phyloP scores from a whole-genome alignment of 2,329 filamentous ascomycete species.

The Aspergillus latus region DNA sequence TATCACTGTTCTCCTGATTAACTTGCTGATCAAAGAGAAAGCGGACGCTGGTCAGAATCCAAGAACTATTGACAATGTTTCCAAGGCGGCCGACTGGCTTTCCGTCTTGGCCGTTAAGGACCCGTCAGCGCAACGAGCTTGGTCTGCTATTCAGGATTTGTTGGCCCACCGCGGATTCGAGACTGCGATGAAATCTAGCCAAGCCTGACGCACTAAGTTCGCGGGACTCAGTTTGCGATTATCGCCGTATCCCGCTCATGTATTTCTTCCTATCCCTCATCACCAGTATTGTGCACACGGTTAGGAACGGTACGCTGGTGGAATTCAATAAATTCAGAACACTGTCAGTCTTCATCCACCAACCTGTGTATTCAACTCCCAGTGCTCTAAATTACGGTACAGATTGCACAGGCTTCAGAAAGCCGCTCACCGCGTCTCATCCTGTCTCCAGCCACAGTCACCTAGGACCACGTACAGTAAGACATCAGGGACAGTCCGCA shows the following conservation, averaged over 20 bases:
- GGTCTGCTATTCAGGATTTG: conserved; percentile 7
- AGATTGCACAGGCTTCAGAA: background rate
- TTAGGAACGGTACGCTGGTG: conserved; percentile 1
- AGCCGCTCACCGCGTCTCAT: background rate
- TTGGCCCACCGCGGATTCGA: conserved; percentile 4
- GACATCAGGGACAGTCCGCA: background rate
- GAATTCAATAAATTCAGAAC: conserved; percentile 1
- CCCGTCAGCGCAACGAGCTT: conserved; percentile 10
- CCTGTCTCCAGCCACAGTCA: background rate
- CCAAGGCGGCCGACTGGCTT: conserved; percentile 12
- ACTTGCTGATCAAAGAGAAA: conserved; percentile 7
- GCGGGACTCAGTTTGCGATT: background rate
- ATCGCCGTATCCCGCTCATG: background rate
- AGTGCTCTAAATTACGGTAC: conserved; percentile 5
- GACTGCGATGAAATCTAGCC: conserved; percentile 1
- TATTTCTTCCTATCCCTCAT: conserved; percentile 1
- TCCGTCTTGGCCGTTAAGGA: conserved; percentile 2
- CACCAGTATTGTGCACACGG: background rate
- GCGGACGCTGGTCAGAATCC: background rate
- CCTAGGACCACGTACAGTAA: background rate
- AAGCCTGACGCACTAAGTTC: conserved; percentile 2
- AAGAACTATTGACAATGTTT: conserved; percentile 1
- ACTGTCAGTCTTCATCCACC: conserved; percentile 5
- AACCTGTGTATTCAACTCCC: background rate
- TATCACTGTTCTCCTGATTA: conserved; percentile 22